Conservation (phyloP, 23 red algal species). For the Gracilaria vermiculophylla region DNA sequence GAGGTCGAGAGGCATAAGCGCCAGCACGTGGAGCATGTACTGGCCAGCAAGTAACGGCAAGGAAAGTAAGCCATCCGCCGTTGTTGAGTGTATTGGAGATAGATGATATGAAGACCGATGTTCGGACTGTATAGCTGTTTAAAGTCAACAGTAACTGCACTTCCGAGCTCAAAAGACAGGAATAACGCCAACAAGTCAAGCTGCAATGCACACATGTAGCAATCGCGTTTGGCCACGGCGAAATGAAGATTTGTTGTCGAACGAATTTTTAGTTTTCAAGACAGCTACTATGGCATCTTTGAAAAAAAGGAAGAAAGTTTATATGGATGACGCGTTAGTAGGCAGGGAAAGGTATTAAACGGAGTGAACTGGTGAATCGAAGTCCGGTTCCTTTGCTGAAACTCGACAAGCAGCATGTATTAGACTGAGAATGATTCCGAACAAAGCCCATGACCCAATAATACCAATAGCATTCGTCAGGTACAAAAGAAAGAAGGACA, state of each 20-base stretch:
- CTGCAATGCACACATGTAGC: no score
- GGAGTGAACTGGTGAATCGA: conserved; percentile 34
- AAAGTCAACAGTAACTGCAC: no score
- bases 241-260: neutral
- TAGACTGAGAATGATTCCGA: conserved; percentile 45
- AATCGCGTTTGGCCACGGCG: neutral
- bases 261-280: neutral
- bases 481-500: conserved; percentile 37
- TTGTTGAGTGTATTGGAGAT: no score
- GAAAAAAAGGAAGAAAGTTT: neutral
- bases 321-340: conserved; percentile 13
- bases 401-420: conserved; percentile 59
- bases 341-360: neutral
- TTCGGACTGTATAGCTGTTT: no score
- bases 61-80: no score
- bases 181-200: no score
- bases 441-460: conserved; percentile 56
- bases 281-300: neutral
- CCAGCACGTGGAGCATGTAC: no score
- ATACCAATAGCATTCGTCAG: conserved; percentile 51
- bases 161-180: no score
- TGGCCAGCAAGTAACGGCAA: no score
- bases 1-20: no score
- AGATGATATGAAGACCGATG: no score
- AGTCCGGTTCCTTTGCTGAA: conserved; percentile 55